Conservation (phyloP, 2,329 filamentous ascomycete genomes). For the Fusarium chlamydosporum region DNA sequence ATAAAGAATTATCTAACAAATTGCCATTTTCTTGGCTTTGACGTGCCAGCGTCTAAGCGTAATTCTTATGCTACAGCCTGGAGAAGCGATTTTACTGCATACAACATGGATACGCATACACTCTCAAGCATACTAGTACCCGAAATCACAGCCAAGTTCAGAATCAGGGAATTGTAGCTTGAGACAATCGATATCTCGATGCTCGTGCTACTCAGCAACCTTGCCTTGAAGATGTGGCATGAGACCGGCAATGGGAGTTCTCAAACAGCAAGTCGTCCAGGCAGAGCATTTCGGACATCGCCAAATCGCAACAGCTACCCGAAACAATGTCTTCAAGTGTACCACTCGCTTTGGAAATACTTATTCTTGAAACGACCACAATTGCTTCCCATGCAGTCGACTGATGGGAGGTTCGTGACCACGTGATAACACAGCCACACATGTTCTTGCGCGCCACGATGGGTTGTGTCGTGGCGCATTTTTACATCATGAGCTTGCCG, state of each 20-base stretch:
- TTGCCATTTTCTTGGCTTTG: background rate
- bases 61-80: background rate
- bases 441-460: background rate
- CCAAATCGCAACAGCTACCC: background rate
- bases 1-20: no score
- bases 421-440: conserved; percentile 36
- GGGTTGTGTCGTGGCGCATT: conserved; percentile 40
- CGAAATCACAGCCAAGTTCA: background rate
- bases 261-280: conserved; percentile 3
- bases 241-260: conserved; percentile 21
- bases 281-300: background rate
- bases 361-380: background rate
- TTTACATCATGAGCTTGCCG: conserved; percentile 44
- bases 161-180: conserved; percentile 26
- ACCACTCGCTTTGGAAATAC: background rate
- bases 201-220: conserved; percentile 24
- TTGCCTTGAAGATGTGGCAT: conserved; percentile 16
- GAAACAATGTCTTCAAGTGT: conserved; percentile 19
- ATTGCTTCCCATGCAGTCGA: background rate
- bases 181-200: conserved; percentile 25
- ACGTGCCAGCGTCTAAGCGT: background rate
- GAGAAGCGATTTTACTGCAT: no score
- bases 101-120: background rate
- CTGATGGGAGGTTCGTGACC: background rate
- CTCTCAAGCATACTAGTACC: background rate